Evolutionary conservation across 495 filamentous ascomycete genomes (phyloP).

Genomic region (Podospora tetraspora): DNA sequence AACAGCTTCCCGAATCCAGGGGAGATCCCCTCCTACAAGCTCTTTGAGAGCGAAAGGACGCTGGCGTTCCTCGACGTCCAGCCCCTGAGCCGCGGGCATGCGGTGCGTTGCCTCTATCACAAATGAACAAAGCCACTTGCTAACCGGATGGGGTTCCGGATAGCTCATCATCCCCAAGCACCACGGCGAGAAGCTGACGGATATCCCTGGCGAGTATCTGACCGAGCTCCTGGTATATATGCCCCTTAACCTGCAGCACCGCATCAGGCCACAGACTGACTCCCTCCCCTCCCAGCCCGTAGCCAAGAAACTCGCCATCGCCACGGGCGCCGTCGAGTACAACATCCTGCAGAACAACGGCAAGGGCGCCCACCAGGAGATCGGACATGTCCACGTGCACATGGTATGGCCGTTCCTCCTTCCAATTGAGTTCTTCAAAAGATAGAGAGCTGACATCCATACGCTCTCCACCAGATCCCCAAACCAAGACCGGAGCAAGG

Average conservation of each 20-base stretch:
- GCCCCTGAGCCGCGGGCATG: conserved; percentile 78
- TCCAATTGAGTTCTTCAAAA: background rate
- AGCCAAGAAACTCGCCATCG: conserved; percentile 78
- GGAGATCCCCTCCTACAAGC: conserved; percentile 92
- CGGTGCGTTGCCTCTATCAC: conserved; percentile 41
- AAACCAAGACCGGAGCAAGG: conserved; percentile 87
- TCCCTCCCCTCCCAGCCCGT: conserved; percentile 53
- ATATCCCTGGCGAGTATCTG: conserved; percentile 88
- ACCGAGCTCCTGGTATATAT: conserved; percentile 64
- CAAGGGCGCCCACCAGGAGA: conserved; percentile 83
- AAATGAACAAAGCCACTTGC: background rate
- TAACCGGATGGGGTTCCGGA: too few species aligned
- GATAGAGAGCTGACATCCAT: conserved; percentile 11
- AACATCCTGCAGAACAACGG: conserved; percentile 99
- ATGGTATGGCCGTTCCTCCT: conserved; percentile 53
- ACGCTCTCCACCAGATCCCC: conserved; percentile 60
- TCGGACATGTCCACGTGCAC: conserved; percentile 95
- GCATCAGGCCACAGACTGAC: background rate
- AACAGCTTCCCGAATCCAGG: conserved; percentile 45
- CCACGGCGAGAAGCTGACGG: conserved; percentile 87
- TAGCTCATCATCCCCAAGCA: conserved; percentile 95
- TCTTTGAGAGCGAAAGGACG: conserved; percentile 88
- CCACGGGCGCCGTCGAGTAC: conserved; percentile 70
- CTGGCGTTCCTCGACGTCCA: conserved; percentile 96
- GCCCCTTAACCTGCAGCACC: background rate